Evolutionary conservation across 1,284 basidiomycete genomes (phyloP).

Genomic region (Termitomyces sp.): DNA sequence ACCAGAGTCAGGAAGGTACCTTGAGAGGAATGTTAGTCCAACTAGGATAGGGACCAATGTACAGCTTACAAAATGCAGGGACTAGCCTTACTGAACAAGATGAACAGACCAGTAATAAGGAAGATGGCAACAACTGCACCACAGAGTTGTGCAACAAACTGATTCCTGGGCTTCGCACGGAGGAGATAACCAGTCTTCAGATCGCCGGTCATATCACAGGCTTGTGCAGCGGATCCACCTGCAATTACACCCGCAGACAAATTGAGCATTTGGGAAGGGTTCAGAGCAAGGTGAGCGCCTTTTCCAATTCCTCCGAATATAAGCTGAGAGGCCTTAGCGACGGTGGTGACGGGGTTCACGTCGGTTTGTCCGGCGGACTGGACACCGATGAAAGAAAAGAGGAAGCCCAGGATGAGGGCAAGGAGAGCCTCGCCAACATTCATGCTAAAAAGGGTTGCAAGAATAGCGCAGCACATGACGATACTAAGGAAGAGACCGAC

Average conservation of each 20-base stretch:
- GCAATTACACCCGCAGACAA: conserved; percentile 56
- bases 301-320: conserved; percentile 59
- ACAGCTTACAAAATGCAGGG: conserved; percentile 56
- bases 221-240: conserved; percentile 54
- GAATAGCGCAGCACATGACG: conserved; percentile 50
- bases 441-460: conserved; percentile 51
- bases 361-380: conserved; percentile 56
- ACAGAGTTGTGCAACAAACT: conserved; percentile 60
- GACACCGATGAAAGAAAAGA: conserved; percentile 68
- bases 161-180: conserved; percentile 59
- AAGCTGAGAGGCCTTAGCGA: conserved; percentile 57
- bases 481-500: conserved; percentile 44
- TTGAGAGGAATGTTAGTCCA: background rate
- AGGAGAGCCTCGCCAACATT: conserved; percentile 56
- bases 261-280: conserved; percentile 48
- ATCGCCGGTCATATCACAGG: conserved; percentile 70
- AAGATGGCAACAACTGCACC: conserved; percentile 56
- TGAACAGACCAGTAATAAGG: conserved; percentile 52
- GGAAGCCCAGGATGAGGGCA: conserved; percentile 53
- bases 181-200: conserved; percentile 70
- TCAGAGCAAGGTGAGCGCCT: conserved; percentile 30
- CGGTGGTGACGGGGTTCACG: conserved; percentile 55
- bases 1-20: conserved; percentile 15
- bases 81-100: conserved; percentile 59
- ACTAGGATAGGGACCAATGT: background rate